A percentile compares a stretch with the other conserved stretches of the same genome.
Conservation (phyloP, 148 eudicot species). For the Heliosperma pusillum region DNA sequence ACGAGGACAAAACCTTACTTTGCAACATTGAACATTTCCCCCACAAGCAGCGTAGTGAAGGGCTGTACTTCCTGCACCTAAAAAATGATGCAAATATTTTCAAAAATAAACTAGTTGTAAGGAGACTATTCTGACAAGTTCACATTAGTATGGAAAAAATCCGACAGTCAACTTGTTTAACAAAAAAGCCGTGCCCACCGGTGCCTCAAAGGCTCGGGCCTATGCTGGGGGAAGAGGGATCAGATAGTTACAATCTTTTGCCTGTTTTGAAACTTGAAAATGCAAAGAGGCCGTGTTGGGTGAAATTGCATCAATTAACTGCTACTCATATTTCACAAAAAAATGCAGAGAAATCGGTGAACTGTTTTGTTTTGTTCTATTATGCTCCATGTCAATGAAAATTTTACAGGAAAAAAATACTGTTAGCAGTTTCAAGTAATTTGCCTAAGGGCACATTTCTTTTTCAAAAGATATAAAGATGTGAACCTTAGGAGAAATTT, state of each 20-base stretch:
- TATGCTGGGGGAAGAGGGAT: background rate
- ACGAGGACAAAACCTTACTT: conserved; percentile 38
- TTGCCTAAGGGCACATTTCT: background rate
- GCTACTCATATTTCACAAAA: background rate
- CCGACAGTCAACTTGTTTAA: background rate
- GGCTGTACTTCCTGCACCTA: conserved; percentile 94
- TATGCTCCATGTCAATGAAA: background rate
- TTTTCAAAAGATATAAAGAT: background rate
- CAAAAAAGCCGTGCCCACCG: background rate
- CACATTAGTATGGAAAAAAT: too few relatives aligned
- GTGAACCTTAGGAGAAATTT: background rate
- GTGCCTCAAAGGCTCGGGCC: background rate
- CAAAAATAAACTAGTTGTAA: background rate
- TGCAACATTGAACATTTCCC: conserved; percentile 85
- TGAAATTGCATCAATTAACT: background rate
- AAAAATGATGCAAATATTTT: conserved; percentile 8
- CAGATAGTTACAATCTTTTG: background rate
- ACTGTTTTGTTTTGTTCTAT: background rate
- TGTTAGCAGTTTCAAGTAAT: background rate
- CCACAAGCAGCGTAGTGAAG: conserved; percentile 97
- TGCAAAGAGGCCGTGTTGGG: background rate
- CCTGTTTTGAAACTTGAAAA: background rate
- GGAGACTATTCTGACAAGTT: too few relatives aligned
- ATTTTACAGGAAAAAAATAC: background rate
- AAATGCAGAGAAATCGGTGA: background rate